A percentile compares a stretch with the other conserved stretches of the same genome.
These are phyloP conservation scores for Pythium scleroteichum DNA, from an alignment of 352 stramenopile genomes.

Conservation along the genomic window DNA sequence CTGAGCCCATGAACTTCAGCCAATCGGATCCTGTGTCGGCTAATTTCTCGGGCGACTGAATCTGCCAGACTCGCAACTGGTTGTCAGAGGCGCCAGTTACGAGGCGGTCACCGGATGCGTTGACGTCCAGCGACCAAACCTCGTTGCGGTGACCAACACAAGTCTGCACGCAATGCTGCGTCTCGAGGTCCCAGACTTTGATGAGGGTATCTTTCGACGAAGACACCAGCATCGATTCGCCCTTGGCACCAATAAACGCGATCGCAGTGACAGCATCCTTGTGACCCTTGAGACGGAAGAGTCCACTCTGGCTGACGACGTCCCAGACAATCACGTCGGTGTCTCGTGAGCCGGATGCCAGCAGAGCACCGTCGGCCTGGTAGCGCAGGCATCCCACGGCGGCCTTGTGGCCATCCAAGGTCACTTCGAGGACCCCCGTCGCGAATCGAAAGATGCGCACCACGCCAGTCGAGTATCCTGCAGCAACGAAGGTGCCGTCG, in stretches of 20 bases:
- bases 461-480: constrained; percentile 82
- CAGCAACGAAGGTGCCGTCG: constrained; percentile 74
- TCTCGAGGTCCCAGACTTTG: constrained; percentile 95
- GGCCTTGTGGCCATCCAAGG: constrained; percentile 88
- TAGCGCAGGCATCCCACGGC: constrained; percentile 80
- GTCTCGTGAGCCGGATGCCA: constrained; percentile 88
- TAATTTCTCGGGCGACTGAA: constrained; percentile 27
- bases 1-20: constrained; percentile 69
- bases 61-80: constrained; percentile 74
- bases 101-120: constrained; percentile 54
- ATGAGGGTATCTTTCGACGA: constrained; percentile 93
- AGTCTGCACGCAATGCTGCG: constrained; percentile 94
- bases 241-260: constrained; percentile 60
- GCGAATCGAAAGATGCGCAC: constrained; percentile 80
- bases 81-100: constrained; percentile 85
- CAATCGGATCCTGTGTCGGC: constrained; percentile 32
- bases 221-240: constrained; percentile 68
- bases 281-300: constrained; percentile 92
- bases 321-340: constrained; percentile 96
- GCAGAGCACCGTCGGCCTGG: constrained; percentile 69
- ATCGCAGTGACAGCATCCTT: constrained; percentile 92
- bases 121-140: constrained; percentile 90
- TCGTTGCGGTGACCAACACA: constrained; percentile 92
- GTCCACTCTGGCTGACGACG: constrained; percentile 86
- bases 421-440: constrained; percentile 78